Evolutionary conservation across 2,329 filamentous ascomycete genomes (phyloP).

Genomic region (Neofusicoccum laricinum): DNA sequence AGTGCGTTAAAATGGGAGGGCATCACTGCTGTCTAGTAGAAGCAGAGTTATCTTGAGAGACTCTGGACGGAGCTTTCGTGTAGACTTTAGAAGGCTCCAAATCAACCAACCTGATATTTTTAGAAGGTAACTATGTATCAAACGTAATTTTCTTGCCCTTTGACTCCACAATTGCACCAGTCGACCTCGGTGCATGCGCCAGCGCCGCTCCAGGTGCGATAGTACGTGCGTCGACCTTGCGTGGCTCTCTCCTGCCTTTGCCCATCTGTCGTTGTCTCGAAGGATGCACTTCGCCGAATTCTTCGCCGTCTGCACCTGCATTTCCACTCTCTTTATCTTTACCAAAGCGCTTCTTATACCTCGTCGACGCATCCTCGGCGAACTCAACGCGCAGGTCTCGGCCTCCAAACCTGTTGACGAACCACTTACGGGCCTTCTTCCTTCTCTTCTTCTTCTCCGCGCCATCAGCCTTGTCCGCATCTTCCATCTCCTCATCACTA

Average conservation of each 20-base stretch:
- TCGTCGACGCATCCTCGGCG: slow-evolving; percentile 81
- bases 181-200: slow-evolving; percentile 59
- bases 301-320: slow-evolving; percentile 33
- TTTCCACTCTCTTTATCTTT: slow-evolving; percentile 22
- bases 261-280: slow-evolving; percentile 25
- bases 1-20: too few species aligned
- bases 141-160: slow-evolving; percentile 82
- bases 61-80: too few species aligned
- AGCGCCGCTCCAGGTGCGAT: slow-evolving; percentile 45
- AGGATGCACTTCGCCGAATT: slow-evolving; percentile 24
- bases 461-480: slow-evolving; percentile 51
- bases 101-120: too few species aligned
- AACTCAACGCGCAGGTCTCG: slow-evolving; percentile 84
- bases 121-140: slow-evolving; percentile 47
- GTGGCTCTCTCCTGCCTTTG: slow-evolving; percentile 28
- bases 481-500: slow-evolving; percentile 43
- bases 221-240: slow-evolving; percentile 44
- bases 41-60: too few species aligned
- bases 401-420: slow-evolving; percentile 80
- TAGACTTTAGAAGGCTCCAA: too few species aligned
- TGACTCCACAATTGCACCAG: slow-evolving; percentile 73
- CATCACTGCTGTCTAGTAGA: too few species aligned
- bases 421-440: slow-evolving; percentile 61
- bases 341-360: slow-evolving; percentile 93
- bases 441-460: slow-evolving; percentile 47